Evolutionary conservation across 345 rosid species (phyloP).

Genomic region (Jatropha curcas): DNA sequence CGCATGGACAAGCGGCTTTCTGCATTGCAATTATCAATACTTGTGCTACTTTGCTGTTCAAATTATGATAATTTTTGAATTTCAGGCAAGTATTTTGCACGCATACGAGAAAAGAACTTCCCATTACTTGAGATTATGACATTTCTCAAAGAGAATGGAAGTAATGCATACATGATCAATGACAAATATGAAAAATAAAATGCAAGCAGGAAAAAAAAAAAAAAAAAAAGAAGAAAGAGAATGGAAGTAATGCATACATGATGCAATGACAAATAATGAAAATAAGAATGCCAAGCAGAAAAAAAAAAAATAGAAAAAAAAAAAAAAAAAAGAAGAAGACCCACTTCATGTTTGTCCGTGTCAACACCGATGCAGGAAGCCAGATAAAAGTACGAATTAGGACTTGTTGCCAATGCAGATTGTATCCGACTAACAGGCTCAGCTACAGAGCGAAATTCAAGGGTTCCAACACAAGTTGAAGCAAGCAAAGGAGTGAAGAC

Average conservation of each 20-base stretch:
- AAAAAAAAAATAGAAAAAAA: no score
- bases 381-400: conserved; percentile 77
- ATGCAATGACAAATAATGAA: no score
- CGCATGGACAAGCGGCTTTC: no score
- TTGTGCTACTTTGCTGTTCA: neutral
- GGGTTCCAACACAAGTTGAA: conserved; percentile 77
- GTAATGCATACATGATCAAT: neutral
- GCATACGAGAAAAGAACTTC: neutral
- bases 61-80: neutral
- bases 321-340: no score
- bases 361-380: conserved; percentile 78
- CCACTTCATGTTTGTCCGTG: conserved; percentile 69
- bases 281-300: no score
- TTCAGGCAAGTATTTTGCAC: neutral
- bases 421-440: conserved; percentile 87
- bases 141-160: neutral
- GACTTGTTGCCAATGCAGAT: conserved; percentile 64
- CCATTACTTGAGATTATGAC: neutral
- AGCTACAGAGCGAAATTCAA: conserved; percentile 86
- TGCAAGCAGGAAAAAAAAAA: no score
- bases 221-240: no score
- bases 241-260: no score
- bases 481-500: conserved; percentile 81
- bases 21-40: neutral
- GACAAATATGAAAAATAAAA: neutral